Evolutionary conservation across 257 asterid species (phyloP), one percentile per base, ranked within the genome.

Genomic region (Fraxinus excelsior): DNA sequence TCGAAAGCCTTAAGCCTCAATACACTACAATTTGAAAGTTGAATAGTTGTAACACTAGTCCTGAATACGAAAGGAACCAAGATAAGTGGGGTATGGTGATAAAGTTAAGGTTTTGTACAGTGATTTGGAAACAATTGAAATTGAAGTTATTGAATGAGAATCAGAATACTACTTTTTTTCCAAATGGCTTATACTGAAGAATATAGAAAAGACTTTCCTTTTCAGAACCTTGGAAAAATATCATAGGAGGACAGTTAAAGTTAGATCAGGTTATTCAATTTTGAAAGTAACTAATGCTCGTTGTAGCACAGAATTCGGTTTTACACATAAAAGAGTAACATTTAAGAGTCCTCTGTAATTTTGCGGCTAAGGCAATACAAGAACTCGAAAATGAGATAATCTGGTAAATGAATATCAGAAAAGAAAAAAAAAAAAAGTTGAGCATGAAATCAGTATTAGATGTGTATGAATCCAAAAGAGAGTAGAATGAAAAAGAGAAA

Each of bases 101-200:
- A 49, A 81, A 60, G 46, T 73, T 35, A 32, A 78, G 76, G 81
- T 35, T 64, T 71, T 53, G 79, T 79, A 18, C 76, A 71, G 29
- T 75, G 85, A 82, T 80, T 38, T 79, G 60, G 38, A 80, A 38
- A 2, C 44, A 1, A 84, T 34, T 58, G 58, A 70, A 74, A 40
- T 67, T 46, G 66, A 85, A 84, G 80, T 69, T 70, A 73, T 65
- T 80, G 85, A 78, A 77, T 53, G 80, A 82, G 87, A 87, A 87
- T 86, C 81, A 79, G 85, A 82, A 86, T 79, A 74, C 81, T 69
- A 53, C 73, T 73, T 78, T 80, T 80, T 80, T 67, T 32, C 68
- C 53, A 74, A 70, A 72, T 70, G 75, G 83, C 78, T 76, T 78
- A 80, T 66, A 74, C 78, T 25, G 32, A 76, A 87, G 84, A 86